These are phyloP conservation scores for Phaffia tasmanica DNA, from an alignment of 768 basidiomycete genomes.

Conservation along the genomic window DNA sequence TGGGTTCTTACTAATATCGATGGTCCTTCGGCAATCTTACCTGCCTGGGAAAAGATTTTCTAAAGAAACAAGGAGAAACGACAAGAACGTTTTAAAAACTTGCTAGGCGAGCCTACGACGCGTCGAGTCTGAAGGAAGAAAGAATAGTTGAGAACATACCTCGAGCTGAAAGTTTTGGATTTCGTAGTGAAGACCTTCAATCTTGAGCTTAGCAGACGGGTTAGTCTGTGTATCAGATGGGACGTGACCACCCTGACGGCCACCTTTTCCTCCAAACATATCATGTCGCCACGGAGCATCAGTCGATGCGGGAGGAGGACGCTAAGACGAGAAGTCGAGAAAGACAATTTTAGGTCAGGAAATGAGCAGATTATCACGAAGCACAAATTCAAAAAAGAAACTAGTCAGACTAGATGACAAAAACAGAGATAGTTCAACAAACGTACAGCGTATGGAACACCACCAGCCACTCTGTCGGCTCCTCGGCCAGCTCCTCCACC, in stretches of 20 bases:
- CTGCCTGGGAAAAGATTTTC: conserved; percentile 19
- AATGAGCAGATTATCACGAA: background rate
- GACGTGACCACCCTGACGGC: background rate
- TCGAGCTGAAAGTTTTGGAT: conserved; percentile 20
- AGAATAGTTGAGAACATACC: conserved; percentile 5
- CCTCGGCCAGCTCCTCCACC: background rate
- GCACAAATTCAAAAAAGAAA: background rate
- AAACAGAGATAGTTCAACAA: background rate
- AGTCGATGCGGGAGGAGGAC: conserved; percentile 16
- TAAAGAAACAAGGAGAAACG: background rate
- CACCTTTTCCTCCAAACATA: conserved; percentile 11
- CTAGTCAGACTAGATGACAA: background rate
- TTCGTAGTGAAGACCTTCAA: conserved; percentile 23
- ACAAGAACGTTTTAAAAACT: background rate
- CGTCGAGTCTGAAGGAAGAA: background rate
- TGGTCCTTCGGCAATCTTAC: conserved; percentile 23
- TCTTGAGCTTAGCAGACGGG: conserved; percentile 18
- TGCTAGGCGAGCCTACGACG: no score
- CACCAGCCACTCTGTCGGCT: background rate
- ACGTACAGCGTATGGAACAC: background rate
- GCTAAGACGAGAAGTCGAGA: background rate
- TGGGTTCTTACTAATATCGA: conserved; percentile 19
- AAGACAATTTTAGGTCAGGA: background rate
- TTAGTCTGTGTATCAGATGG: background rate
- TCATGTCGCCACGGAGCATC: conserved; percentile 17